A percentile compares a stretch with the other conserved stretches of the same genome.
phyloP scores from a whole-genome alignment of 306 rosid species.

The Mimosa pudica region DNA sequence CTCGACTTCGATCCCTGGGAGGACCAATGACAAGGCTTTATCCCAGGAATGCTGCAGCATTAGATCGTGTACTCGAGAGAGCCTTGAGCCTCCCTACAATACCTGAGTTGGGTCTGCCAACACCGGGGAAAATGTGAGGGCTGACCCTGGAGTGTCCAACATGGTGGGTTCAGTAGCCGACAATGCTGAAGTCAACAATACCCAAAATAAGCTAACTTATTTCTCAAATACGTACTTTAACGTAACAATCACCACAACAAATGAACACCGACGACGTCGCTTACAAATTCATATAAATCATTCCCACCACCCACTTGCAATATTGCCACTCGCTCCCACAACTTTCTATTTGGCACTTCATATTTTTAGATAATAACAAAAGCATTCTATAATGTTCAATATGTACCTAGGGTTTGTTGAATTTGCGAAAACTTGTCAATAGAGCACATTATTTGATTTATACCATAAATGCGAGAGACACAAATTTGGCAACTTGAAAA shows the following conservation, averaged over 20 bases:
- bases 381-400: not conserved
- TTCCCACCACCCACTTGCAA: conserved; percentile 16
- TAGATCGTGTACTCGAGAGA: no score
- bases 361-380: not conserved
- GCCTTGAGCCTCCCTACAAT: no score
- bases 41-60: no score
- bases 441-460: not conserved
- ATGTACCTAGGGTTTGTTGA: not conserved
- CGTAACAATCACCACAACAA: conserved; percentile 9
- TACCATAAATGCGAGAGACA: not conserved
- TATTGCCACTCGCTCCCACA: not conserved
- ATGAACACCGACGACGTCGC: not conserved
- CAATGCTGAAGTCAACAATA: no score
- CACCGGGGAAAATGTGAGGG: no score
- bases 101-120: no score
- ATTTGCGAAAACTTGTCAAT: not conserved
- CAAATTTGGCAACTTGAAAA: not conserved
- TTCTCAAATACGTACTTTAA: not conserved
- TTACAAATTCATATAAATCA: not conserved
- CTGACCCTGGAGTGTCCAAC: no score
- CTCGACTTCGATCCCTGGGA: no score
- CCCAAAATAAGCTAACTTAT: no score
- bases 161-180: no score
- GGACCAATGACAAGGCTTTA: no score
- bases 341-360: not conserved